phyloP scores from a whole-genome alignment of 352 stramenopile genomes.

The Aphanomyces astaci region DNA sequence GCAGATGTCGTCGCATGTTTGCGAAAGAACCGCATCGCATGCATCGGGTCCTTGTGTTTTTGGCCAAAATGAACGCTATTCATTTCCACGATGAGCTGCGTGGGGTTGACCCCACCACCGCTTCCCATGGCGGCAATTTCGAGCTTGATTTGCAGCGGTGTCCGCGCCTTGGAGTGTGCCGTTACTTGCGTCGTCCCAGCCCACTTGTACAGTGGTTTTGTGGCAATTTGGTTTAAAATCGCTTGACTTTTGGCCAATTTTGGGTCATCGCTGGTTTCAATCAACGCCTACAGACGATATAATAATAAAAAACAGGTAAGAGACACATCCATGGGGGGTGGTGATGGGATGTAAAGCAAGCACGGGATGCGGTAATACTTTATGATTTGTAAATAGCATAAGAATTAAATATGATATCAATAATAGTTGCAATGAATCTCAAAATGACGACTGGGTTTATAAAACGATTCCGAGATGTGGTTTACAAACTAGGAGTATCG shows the following conservation, averaged over 20 bases:
- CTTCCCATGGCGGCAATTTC: constrained; percentile 47
- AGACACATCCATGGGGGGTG: too few species aligned
- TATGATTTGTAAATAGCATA: too few species aligned
- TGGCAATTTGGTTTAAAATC: constrained; percentile 54
- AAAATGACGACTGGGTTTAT: too few species aligned
- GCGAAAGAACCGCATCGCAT: constrained; percentile 67
- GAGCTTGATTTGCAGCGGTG: constrained; percentile 41
- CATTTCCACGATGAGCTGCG: constrained; percentile 71
- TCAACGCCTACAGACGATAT: constrained; percentile 27
- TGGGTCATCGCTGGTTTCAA: constrained; percentile 58
- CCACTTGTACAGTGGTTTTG: constrained; percentile 69
- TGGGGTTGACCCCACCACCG: constrained; percentile 32
- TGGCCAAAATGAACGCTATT: constrained; percentile 80
- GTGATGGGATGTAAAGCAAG: too few species aligned
- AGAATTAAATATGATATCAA: too few species aligned
- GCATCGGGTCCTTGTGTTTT: constrained; percentile 56
- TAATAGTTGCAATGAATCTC: too few species aligned
- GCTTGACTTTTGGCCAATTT: constrained; percentile 39
- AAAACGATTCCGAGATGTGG: too few species aligned
- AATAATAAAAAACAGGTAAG: too few species aligned
- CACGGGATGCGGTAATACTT: too few species aligned
- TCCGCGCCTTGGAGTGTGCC: constrained; percentile 35
- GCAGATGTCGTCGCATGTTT: constrained; percentile 45
- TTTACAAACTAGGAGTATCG: too few species aligned
- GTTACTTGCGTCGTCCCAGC: constrained; percentile 59